A percentile compares a stretch with the other conserved stretches of the same genome.
These are phyloP conservation scores for Globisporangium heterothallicum DNA, from an alignment of 352 stramenopile species.

Conservation along the genomic window DNA sequence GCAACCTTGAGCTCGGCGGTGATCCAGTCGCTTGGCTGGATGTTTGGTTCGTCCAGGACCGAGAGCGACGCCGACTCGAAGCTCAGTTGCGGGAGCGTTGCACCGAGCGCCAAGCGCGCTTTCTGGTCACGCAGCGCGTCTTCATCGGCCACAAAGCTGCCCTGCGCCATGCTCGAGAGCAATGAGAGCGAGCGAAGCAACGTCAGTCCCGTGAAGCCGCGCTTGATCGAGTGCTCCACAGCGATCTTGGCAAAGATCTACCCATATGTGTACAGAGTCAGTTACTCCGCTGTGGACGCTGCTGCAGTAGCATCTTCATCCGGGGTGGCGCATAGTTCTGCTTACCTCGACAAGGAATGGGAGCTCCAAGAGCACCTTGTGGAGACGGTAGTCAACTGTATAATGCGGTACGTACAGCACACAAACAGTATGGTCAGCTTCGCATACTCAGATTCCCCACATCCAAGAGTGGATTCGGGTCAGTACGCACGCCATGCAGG, in stretches of 20 bases:
- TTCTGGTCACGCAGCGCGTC: constrained; percentile 54
- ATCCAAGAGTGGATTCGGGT: too few relatives aligned
- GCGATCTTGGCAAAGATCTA: constrained; percentile 58
- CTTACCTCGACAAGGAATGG: constrained; percentile 71
- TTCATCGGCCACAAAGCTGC: constrained; percentile 59
- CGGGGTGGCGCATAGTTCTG: too few relatives aligned
- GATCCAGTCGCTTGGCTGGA: constrained; percentile 74
- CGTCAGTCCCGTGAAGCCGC: constrained; percentile 47
- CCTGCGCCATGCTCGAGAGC: constrained; percentile 66
- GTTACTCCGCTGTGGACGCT: too few relatives aligned
- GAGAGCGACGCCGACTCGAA: constrained; percentile 32
- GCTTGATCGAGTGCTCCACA: constrained; percentile 62
- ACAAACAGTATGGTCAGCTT: not conserved
- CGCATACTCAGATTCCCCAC: constrained; percentile 1
- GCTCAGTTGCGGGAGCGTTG: constrained; percentile 29
- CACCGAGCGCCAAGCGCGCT: constrained; percentile 25
- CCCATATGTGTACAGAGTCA: not conserved
- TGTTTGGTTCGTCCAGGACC: constrained; percentile 62
- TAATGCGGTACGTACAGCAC: too few relatives aligned
- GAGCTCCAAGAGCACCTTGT: constrained; percentile 66
- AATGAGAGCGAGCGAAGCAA: constrained; percentile 55
- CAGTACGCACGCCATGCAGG: constrained; percentile 53
- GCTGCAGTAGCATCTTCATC: too few relatives aligned
- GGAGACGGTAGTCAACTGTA: constrained; percentile 57
- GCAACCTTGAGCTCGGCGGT: constrained; percentile 54